Evolutionary conservation across 2,329 filamentous ascomycete species (phyloP).

Genomic region (Colletotrichum acutatum): DNA sequence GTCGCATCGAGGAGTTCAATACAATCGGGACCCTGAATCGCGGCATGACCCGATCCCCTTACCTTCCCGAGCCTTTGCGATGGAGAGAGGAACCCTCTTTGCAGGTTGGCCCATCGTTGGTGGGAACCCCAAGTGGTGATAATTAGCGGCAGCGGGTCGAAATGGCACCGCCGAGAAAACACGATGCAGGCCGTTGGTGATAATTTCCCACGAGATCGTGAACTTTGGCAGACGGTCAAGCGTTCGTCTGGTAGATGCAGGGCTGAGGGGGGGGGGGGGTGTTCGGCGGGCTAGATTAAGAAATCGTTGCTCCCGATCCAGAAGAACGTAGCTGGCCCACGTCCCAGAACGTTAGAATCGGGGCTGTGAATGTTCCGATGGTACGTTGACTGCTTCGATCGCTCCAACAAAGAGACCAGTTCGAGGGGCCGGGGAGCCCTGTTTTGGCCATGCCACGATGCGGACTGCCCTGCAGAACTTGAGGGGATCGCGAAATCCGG

Average conservation of each 20-base stretch:
- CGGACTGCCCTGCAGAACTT: slow-evolving; percentile 19
- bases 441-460: slow-evolving; percentile 14
- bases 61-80: neutral
- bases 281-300: neutral
- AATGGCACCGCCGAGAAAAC: neutral
- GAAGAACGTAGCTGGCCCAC: neutral
- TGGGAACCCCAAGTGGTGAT: neutral
- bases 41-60: neutral
- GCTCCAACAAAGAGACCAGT: slow-evolving; percentile 24
- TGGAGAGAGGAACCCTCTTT: neutral
- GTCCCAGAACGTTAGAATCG: slow-evolving; percentile 25
- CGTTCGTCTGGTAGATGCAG: slow-evolving; percentile 23
- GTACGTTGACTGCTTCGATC: slow-evolving; percentile 27
- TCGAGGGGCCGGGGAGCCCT: slow-evolving; percentile 9
- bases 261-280: neutral
- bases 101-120: neutral
- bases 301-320: slow-evolving; percentile 15
- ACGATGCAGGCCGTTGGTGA: neutral
- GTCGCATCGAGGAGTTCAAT: neutral
- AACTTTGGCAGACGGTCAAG: neutral
- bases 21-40: neutral
- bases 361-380: slow-evolving; percentile 28
- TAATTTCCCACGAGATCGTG: neutral
- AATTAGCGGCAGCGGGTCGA: neutral
- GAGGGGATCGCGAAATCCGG: slow-evolving; percentile 30